Evolutionary conservation across 306 rosid species (phyloP), one percentile per base, ranked within the genome.

Genomic region (Prunus armeniaca): DNA sequence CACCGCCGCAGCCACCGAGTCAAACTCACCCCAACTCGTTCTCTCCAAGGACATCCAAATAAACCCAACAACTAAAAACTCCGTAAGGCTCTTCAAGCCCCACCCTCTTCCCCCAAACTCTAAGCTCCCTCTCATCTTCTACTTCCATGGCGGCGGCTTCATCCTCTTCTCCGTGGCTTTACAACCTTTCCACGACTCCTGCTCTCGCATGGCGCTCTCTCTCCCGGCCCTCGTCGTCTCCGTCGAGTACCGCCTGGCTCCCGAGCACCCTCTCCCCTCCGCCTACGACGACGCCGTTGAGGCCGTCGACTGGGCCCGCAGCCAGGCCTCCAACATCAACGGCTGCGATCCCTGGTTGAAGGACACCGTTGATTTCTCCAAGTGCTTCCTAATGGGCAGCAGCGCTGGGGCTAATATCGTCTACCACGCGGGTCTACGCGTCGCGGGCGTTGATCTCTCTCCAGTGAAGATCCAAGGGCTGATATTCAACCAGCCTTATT

Each of bases 71-170:
- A 32, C 65, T 76, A 69, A 82, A 7, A 93, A 91, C 84, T 88
- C 82, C 79, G 34, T 89, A 73, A 90, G 96, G 12, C 82, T 91
- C 84, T 89, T 80, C 84, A 85, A 83, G 63, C 91, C 92, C n/a
- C 75, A 84, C 78, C 86, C 79, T 9, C 80, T 76, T 2, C 84
- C 87, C 78, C 61, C 43, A 65, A 78, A 38, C 28, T 57, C 70
- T 0, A 81, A 60, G 17, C 85, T 80, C 72, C 88, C 91, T 34
- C 51, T 87, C 49, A 38, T 87, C 72, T 0, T 91, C 61, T 87
- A 91, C 87, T 86, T 80, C 87, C 98, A 89, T 62, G 97, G 97
- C 55, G 98, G 98, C 28, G 97, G 98, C 10, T 93, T 93, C 89
- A 65, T 91, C 80, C 74, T 89, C 83, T 86, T 51, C 86, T 82